Conservation (phyloP, 495 filamentous ascomycete genomes). For the Amorphotheca resinae region DNA sequence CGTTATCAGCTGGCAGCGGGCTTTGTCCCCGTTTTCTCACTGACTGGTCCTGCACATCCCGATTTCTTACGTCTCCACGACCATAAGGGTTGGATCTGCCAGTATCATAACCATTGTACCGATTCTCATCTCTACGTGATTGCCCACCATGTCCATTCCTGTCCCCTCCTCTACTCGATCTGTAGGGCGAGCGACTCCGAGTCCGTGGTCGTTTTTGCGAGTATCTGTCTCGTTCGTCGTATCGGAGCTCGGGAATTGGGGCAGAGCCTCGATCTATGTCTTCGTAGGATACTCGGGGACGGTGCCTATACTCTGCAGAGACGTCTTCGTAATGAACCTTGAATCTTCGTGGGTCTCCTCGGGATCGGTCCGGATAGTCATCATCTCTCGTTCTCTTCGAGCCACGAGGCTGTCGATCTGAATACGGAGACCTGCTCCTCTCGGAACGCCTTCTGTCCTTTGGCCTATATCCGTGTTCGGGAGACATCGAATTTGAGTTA, state of each 20-base stretch:
- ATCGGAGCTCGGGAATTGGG: constrained; percentile 32
- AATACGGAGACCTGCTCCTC: constrained; percentile 30
- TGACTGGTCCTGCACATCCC: constrained; percentile 43
- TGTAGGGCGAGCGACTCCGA: constrained; percentile 53
- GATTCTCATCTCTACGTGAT: constrained; percentile 20
- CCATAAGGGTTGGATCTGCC: constrained; percentile 17
- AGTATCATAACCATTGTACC: constrained; percentile 21
- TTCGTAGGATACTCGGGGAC: constrained; percentile 40
- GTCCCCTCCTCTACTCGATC: constrained; percentile 30
- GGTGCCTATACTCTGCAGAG: constrained; percentile 32
- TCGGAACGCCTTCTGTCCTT: constrained; percentile 36
- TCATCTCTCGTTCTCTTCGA: constrained; percentile 59
- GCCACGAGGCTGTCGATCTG: constrained; percentile 36
- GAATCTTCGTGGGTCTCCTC: constrained; percentile 40
- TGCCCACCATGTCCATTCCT: constrained; percentile 27
- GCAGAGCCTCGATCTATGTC: constrained; percentile 52
- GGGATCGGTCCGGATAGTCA: constrained; percentile 42
- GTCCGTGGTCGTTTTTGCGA: constrained; percentile 52
- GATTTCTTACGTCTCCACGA: constrained; percentile 17
- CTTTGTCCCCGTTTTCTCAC: constrained; percentile 54
- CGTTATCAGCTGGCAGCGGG: constrained; percentile 40
- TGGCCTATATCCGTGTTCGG: constrained; percentile 56
- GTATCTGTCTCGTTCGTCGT: constrained; percentile 38
- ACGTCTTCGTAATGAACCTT: constrained; percentile 48
- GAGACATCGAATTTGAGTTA: constrained; percentile 57